Evolutionary conservation across 495 filamentous ascomycete genomes (phyloP), one percentile per base, ranked within the genome.

Genomic region (Aspergillus heteromorphus): DNA sequence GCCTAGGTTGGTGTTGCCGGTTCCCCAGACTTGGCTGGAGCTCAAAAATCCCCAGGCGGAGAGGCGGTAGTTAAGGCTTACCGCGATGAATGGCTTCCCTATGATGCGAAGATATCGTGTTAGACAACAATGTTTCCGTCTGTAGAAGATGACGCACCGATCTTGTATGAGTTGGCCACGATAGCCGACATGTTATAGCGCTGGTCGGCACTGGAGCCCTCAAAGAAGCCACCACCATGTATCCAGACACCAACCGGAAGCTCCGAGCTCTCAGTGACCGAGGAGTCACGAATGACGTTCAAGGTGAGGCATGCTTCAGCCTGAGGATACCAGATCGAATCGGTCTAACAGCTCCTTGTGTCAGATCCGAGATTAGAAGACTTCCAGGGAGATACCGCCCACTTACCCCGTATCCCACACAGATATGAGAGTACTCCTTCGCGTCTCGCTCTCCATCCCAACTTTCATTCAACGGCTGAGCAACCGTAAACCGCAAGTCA

Each of bases 61-160:
- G 7, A 85, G 70, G 40, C 83, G 71, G 61, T 87, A 86, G 53
- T 82, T 80, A 45, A 85, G 70, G n/a, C 70, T 76, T n/a, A 85
- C 77, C 4, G 68, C 83, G 31, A 87, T 79, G 49, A 87, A 74
- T 1, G 83, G 82, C 56, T 80, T 81, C 7, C 57, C 68, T 59
- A 30, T 0, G 1, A 36, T 13, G 4, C n/a, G 19, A 6, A 40
- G 18, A 17, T 17, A 11, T 25, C 6, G 16, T 4, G 23, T 47
- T 23, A 45, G 18, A 25, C 8, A 45, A 25, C 8, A 45, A 20
- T n/a, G 31, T 25, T 3, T 9, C 9, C 16, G 7, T 34, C 4
- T 13, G 2, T 13, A 34, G 14, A 9, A 21, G 5, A 30, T 10
- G 56, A 62, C 42, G 60, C 57, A 57, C 75, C 76, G 17, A 82